Evolutionary conservation across 179 eudicot species (phyloP).

Genomic region (Drosera spatulata): DNA sequence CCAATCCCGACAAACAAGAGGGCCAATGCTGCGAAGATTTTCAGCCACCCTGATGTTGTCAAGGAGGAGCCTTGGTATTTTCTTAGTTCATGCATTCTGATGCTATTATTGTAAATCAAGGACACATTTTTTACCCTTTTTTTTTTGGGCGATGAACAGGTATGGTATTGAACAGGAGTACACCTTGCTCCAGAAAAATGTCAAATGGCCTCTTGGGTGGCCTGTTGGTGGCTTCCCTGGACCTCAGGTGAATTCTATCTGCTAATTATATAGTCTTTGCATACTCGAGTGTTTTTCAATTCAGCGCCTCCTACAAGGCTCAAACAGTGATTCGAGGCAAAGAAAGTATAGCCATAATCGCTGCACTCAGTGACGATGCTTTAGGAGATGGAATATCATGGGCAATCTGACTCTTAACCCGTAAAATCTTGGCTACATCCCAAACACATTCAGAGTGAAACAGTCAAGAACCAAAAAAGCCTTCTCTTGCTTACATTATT

Average conservation of each 20-base stretch:
- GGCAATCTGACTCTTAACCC: too few species aligned
- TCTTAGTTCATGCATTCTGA: neutral
- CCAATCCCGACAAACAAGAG: constrained; percentile 96
- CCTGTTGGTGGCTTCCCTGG: constrained; percentile 91
- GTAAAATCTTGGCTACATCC: too few species aligned
- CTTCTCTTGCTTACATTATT: too few species aligned
- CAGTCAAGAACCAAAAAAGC: too few species aligned
- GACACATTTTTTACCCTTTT: too few species aligned
- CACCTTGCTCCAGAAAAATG: constrained; percentile 73
- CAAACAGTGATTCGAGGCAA: too few species aligned
- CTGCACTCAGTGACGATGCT: too few species aligned
- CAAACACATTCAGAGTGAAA: too few species aligned
- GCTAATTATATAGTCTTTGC: neutral
- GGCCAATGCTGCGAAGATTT: constrained; percentile 57
- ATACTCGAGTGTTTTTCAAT: neutral
- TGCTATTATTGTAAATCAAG: too few species aligned
- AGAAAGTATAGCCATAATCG: too few species aligned
- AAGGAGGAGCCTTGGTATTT: constrained; percentile 74
- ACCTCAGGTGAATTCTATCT: constrained; percentile 54
- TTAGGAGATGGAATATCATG: too few species aligned
- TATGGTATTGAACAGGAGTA: constrained; percentile 94
- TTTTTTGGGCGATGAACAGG: constrained; percentile 26
- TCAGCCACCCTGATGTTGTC: constrained; percentile 67
- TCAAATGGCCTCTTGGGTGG: constrained; percentile 97
- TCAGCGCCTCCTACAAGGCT: too few species aligned